Base-by-base conservation (phyloP, 2,329 filamentous ascomycete genomes). In the Fusarium staphyleae region DNA sequence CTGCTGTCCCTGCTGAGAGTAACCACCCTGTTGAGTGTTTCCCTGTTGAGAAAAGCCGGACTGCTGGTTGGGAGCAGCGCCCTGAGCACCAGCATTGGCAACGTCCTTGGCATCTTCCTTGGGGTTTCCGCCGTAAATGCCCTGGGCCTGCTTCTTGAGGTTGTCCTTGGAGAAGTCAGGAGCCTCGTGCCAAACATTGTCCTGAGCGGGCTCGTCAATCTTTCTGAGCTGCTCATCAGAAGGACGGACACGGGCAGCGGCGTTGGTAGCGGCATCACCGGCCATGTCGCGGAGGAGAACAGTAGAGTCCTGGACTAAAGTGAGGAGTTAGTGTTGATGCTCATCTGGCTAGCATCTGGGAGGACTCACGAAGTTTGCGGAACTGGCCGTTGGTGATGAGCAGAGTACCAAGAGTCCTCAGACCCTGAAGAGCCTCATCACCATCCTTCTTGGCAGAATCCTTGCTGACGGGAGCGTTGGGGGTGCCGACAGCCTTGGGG, bases 351-450 rank as follows among this genome's bases (percentile, higher is more conserved):
- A 12, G 9, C 12, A 8, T 30, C 5, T 1, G 6, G 6, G 19
- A n/a, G 11, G 40, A 85, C 88, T 74, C 84, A 88, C 89, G 76
- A 28, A 96, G 85, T 78, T 96, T 96, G 65, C 92, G 85, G 81
- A 96, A 97, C 73, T 98, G 93, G 63, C 95, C 95, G 68, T 99
- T 99, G 67, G 93, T 96, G 69, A 98, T 89, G 66, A 98, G 79
- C 51, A 99, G 81, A 14, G 89, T 93, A 44, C 93, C 95, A 1
- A 99, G 80, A 3, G 91, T 96, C 65, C 91, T 87, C 36, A 99
- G 76, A 19, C 93, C 95, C 60, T 96, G 86, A 8, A 96, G 79
- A 1, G 89, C 91, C 72, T 93, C 83, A 60, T 95, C 86, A 33
- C 88, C 91, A 71, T 99, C 91, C 70, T 93, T 87, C 76, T 89